phyloP scores from a whole-genome alignment of 164 flowering plant genomes.

The Cinnamomum chago region DNA sequence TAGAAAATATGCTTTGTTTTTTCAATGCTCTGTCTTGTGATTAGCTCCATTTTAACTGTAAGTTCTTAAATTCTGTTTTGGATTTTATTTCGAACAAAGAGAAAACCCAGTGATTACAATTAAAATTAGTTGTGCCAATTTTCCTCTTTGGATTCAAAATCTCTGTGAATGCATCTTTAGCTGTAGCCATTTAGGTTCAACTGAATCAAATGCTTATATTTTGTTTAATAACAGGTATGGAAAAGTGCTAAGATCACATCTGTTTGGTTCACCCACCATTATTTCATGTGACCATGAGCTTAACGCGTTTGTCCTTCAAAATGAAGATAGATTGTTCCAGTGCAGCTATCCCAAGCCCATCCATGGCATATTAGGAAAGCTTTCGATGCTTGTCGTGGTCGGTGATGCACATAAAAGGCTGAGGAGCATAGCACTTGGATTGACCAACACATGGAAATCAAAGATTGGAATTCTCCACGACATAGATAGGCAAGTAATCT shows the following conservation, averaged over 20 bases:
- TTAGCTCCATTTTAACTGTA: neutral
- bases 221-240: constrained; percentile 48
- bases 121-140: neutral
- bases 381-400: constrained; percentile 44
- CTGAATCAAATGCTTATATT: neutral
- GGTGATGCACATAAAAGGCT: constrained; percentile 69
- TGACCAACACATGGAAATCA: constrained; percentile 37
- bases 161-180: neutral
- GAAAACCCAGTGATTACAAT: neutral
- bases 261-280: constrained; percentile 62
- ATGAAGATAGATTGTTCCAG: constrained; percentile 67
- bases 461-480: constrained; percentile 31
- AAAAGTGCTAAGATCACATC: constrained; percentile 64
- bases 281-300: constrained; percentile 80
- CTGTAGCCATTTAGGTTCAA: neutral
- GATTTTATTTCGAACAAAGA: neutral
- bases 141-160: neutral
- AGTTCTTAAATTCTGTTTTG: neutral
- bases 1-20: no score
- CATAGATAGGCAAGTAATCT: constrained; percentile 37
- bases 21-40: neutral
- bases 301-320: constrained; percentile 66
- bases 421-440: constrained; percentile 35
- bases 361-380: constrained; percentile 62
- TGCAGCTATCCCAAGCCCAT: constrained; percentile 66